Conservation (phyloP, 2,329 filamentous ascomycete genomes). For the Sphaerostilbella broomeana region DNA sequence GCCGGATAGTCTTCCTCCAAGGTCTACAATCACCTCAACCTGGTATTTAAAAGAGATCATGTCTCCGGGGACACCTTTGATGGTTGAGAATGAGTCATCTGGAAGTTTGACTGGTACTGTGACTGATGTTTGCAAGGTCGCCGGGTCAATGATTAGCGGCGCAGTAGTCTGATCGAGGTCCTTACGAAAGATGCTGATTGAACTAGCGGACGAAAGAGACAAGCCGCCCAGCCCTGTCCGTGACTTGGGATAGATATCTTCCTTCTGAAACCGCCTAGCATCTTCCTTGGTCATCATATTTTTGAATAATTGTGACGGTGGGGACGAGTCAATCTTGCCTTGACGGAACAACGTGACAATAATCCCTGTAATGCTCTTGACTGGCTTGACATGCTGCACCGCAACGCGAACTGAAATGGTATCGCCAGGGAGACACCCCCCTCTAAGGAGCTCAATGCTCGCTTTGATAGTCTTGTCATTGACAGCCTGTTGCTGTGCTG, state of each 20-base stretch:
- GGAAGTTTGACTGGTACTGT: conserved; percentile 81
- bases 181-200: conserved; percentile 90
- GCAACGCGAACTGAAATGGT: conserved; percentile 70
- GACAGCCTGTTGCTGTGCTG: conserved; percentile 37
- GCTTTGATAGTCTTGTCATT: conserved; percentile 77
- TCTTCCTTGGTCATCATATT: conserved; percentile 51
- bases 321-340: conserved; percentile 77
- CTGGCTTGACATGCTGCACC: conserved; percentile 79
- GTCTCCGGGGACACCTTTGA: conserved; percentile 77
- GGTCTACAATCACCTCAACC: conserved; percentile 84
- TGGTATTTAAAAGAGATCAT: conserved; percentile 96
- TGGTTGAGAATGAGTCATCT: conserved; percentile 87
- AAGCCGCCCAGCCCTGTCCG: conserved; percentile 80
- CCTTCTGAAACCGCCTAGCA: conserved; percentile 64
- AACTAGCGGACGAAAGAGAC: conserved; percentile 77
- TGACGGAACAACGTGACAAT: conserved; percentile 90
- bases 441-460: conserved; percentile 73
- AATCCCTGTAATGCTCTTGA: conserved; percentile 87
- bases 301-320: conserved; percentile 44
- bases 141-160: conserved; percentile 81
- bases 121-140: conserved; percentile 68
- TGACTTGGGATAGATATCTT: conserved; percentile 82
- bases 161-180: conserved; percentile 85
- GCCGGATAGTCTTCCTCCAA: conserved; percentile 78
- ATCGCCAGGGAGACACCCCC: conserved; percentile 82